These are phyloP conservation scores for Syncephalastrum racemosum DNA, from an alignment of 371 early-diverging fungal species.

Conservation along the genomic window DNA sequence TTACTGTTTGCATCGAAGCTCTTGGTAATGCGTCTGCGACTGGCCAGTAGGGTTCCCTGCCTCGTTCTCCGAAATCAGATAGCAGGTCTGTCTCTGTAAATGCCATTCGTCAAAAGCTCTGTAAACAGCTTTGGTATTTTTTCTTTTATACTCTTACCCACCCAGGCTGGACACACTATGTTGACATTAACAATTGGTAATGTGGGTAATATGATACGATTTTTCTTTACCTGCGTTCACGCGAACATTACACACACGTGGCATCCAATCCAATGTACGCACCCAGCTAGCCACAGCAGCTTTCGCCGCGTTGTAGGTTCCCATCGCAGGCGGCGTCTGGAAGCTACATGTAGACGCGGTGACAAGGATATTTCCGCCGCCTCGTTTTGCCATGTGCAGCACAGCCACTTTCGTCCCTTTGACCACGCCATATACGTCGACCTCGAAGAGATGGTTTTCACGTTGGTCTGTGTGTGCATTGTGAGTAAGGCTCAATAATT, in stretches of 20 bases:
- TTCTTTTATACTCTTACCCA: conserved; percentile 8
- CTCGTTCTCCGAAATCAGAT: conserved; percentile 9
- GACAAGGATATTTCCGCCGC: conserved; percentile 45
- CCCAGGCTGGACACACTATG: conserved; percentile 19
- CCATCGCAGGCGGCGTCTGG: conserved; percentile 1
- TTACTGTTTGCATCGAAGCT: conserved; percentile 44
- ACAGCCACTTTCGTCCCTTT: conserved; percentile 40
- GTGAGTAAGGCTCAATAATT: not conserved
- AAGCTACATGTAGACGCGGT: conserved; percentile 29
- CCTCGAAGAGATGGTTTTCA: conserved; percentile 51
- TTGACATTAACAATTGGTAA: not conserved
- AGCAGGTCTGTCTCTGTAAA: conserved; percentile 13
- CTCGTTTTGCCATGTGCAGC: conserved; percentile 31
- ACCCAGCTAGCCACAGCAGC: conserved; percentile 24
- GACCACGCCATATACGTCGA: conserved; percentile 67
- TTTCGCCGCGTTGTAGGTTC: conserved; percentile 16
- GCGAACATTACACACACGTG: conserved; percentile 28
- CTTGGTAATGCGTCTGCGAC: conserved; percentile 17
- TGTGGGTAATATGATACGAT: not conserved
- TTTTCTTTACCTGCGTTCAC: conserved; percentile 23
- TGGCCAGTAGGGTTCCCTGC: conserved; percentile 10
- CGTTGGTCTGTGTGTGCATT: conserved; percentile 10
- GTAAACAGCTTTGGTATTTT: not conserved
- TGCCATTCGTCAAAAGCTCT: not conserved
- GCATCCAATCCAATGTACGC: conserved; percentile 14